Evolutionary conservation across 805 yeast species (phyloP), one percentile per base, ranked within the genome.

Genomic region (Phaffomyces thermotolerans): DNA sequence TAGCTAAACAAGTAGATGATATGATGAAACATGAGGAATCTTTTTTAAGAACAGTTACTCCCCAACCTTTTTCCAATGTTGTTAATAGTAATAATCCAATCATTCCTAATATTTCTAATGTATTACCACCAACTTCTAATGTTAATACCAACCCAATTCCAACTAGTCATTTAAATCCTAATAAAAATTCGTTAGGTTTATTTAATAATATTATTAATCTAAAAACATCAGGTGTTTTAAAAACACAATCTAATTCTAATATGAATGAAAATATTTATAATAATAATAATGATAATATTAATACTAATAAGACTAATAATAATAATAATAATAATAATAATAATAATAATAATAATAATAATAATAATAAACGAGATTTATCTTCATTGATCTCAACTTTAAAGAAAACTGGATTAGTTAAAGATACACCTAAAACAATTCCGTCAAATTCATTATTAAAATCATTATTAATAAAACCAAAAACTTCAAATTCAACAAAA

Each of bases 21-120:
- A 51, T 56, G 63, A 56, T 68, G 53, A 55, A 61, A 57, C 44
- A 64, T 41, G 67, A 72, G 12, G 71, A 69, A 41, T 62, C 58
- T 25, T 52, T 56, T 45, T 59, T 59, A 42, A 59, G 60, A 17
- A 57, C 37, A 52, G 49, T 36, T 50, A 54, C 51, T 35, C 44
- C 35, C 18, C 43, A 20, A 20, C 22, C 22, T 20, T 20, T 20
- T 20, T 20, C 22, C 22, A 20, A 20, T 20, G 22, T 20, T 20
- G 5, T 23, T 27, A 27, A 27, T 27, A 27, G 14, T 27, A 27
- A 10, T 31, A 17, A 20, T 20, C 22, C 22, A 20, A 20, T 20
- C 5, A 20, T 15, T 9, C 34, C 34, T 31, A 31, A n/a, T 31
- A 15, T 31, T 9, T 31, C 34, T 15, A 31, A 31, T 15, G 18